Percentiles rank a stretch among this genome's conserved stretches.
Conservation (phyloP, 2,329 filamentous ascomycete species). For the Colletotrichum magnum region DNA sequence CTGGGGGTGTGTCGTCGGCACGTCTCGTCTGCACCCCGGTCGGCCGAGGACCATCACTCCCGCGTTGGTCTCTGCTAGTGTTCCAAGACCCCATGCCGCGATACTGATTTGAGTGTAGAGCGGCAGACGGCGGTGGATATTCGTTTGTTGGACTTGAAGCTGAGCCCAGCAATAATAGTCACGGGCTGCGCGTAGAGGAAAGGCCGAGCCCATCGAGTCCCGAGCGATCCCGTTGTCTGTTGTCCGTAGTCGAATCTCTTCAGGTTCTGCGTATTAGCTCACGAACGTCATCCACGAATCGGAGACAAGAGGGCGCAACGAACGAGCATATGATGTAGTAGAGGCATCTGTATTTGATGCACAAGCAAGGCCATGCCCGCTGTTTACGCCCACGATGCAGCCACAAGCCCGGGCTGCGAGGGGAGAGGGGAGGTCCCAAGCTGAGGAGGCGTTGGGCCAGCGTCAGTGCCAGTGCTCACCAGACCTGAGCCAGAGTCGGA, state of each 20-base stretch:
- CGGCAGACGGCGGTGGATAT: conserved; percentile 27
- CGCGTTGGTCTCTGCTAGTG: conserved; percentile 36
- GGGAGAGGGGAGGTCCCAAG: background rate
- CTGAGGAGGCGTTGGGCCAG: conserved; percentile 14
- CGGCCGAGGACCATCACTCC: conserved; percentile 38
- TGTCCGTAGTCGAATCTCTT: background rate
- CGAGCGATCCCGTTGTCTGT: background rate
- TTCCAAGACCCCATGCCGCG: conserved; percentile 35
- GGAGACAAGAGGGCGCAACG: too few species aligned
- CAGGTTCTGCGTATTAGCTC: too few species aligned
- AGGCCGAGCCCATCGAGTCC: conserved; percentile 1
- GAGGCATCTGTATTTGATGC: background rate
- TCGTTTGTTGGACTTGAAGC: conserved; percentile 8
- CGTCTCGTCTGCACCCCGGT: conserved; percentile 36
- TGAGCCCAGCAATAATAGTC: conserved; percentile 18
- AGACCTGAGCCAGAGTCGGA: conserved; percentile 1
- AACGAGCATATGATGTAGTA: too few species aligned
- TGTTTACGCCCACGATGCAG: conserved; percentile 26
- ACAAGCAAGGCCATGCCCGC: conserved; percentile 3
- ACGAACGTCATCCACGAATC: too few species aligned
- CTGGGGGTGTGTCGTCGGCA: conserved; percentile 33
- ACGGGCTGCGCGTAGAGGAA: conserved; percentile 1
- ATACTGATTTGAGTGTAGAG: conserved; percentile 37
- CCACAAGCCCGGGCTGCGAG: conserved; percentile 22
- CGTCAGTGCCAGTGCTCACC: background rate